These are phyloP conservation scores for Picea sitchensis DNA, from an alignment of 75 land plant species.

Conservation along the genomic window DNA sequence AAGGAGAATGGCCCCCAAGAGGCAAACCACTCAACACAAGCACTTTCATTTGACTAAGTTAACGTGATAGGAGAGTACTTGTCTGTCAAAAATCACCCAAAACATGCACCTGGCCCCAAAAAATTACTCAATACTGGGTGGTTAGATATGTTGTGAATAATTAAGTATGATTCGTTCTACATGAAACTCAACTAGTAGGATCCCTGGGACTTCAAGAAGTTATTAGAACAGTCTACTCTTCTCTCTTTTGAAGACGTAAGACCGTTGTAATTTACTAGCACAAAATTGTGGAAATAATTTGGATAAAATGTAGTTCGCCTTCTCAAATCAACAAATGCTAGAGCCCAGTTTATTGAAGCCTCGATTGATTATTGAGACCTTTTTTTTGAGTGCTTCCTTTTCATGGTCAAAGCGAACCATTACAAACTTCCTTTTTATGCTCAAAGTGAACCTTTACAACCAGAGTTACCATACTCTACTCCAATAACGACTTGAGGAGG, in stretches of 20 bases:
- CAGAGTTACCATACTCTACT: too few relatives aligned
- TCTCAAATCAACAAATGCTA: neutral
- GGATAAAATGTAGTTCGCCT: neutral
- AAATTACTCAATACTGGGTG: neutral
- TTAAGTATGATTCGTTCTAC: neutral
- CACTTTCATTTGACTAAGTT: too few relatives aligned
- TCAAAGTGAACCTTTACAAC: too few relatives aligned
- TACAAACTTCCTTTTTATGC: too few relatives aligned
- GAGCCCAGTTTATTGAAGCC: neutral
- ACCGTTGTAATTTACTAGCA: neutral
- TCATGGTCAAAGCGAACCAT: too few relatives aligned
- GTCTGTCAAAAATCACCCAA: too few relatives aligned
- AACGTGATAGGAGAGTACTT: too few relatives aligned
- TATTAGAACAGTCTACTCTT: neutral
- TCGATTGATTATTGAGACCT: neutral
- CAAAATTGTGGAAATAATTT: too few relatives aligned
- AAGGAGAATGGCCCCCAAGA: too few relatives aligned
- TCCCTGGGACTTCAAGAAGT: neutral
- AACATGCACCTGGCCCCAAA: neutral
- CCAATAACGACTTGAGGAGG: too few relatives aligned
- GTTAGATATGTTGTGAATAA: neutral
- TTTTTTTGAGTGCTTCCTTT: too few relatives aligned
- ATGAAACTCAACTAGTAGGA: neutral
- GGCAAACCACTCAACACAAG: too few relatives aligned
- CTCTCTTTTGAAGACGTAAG: neutral